Evolutionary conservation across 2,329 filamentous ascomycete species (phyloP), one percentile per base, ranked within the genome.

Genomic region (Sclerotinia glacialis): DNA sequence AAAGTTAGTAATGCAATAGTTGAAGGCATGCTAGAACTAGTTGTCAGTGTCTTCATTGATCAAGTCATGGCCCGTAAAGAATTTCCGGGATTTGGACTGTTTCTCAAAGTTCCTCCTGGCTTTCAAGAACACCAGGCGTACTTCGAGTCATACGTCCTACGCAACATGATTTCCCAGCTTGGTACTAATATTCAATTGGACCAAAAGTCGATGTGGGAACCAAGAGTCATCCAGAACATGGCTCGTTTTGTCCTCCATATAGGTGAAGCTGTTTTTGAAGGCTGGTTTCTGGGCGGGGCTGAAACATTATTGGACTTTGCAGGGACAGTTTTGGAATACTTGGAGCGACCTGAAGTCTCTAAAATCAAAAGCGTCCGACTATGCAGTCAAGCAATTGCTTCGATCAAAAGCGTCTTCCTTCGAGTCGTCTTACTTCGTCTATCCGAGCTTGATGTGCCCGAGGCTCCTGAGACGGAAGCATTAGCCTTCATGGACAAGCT

Each of bases 121-220:
- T 97, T 96, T 74, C 87, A 94, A 71, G 95, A 98, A 75, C 93
- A 98, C 72, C 93, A 97, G 74, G 92, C 93, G 0, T 96, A 93
- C 76, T 97, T 99, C 71, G 92, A 96, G 75, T 96, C 95, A 0
- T 97, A 93, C 75, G 81, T 98, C 3, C 80, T 98, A 26, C 86
- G 88, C 37, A 89, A 89, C 70, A 87, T 91, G 0, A 84, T 97
- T 55, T 84, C 87, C 3, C 86, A 90, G 40, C 79, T 97, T 21
- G 85, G 86, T 44, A 90, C 85, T 67, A 83, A 86, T 28, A 83
- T 98, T 11, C 86, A 91, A 68, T 79, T 89, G 2, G 86, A 93
- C 70, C 87, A 91, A 73, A 87, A 88, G 65, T 79, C 89, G 0
- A 82, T 98, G 1, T 85, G 86, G 66, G 93, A 98, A 75, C 91